Conservation (phyloP, 1,284 basidiomycete species). For the Ganoderma sp. region DNA sequence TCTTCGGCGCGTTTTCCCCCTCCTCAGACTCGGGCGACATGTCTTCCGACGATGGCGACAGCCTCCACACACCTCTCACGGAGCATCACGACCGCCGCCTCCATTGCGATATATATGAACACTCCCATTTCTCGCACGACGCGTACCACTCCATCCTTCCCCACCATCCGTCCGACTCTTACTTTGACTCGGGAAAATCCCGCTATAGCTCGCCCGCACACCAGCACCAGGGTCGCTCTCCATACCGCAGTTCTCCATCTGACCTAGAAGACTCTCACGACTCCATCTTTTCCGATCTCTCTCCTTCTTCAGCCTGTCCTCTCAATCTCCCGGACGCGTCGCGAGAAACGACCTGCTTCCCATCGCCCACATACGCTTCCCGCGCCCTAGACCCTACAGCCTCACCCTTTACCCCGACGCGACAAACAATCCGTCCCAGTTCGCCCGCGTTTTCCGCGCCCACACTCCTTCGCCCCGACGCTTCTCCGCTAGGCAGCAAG, state of each 20-base stretch:
- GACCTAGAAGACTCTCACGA: conserved; percentile 33
- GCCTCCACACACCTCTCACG: conserved; percentile 47
- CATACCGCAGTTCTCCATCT: conserved; percentile 30
- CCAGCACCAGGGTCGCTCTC: conserved; percentile 29
- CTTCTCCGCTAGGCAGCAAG: conserved; percentile 31
- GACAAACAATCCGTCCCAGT: conserved; percentile 29
- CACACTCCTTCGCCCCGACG: conserved; percentile 29
- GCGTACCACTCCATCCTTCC: conserved; percentile 31
- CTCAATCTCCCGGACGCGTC: conserved; percentile 39
- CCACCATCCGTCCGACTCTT: conserved; percentile 22
- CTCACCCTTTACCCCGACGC: conserved; percentile 34
- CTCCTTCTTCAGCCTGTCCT: conserved; percentile 31
- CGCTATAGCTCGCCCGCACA: conserved; percentile 23
- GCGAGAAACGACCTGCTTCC: conserved; percentile 37
- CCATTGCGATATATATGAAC: conserved; percentile 38
- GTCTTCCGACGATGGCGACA: conserved; percentile 49
- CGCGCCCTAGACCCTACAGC: conserved; percentile 31
- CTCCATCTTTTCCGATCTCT: conserved; percentile 31
- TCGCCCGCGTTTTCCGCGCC: conserved; percentile 31
- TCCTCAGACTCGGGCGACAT: conserved; percentile 45
- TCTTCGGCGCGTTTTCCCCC: conserved; percentile 43
- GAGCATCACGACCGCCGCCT: conserved; percentile 40
- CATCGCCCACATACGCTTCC: conserved; percentile 31
- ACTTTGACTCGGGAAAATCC: conserved; percentile 25
- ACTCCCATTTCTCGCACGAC: conserved; percentile 31